phyloP scores from a whole-genome alignment of 768 basidiomycete species.

The Pleurotus ostreatus region DNA sequence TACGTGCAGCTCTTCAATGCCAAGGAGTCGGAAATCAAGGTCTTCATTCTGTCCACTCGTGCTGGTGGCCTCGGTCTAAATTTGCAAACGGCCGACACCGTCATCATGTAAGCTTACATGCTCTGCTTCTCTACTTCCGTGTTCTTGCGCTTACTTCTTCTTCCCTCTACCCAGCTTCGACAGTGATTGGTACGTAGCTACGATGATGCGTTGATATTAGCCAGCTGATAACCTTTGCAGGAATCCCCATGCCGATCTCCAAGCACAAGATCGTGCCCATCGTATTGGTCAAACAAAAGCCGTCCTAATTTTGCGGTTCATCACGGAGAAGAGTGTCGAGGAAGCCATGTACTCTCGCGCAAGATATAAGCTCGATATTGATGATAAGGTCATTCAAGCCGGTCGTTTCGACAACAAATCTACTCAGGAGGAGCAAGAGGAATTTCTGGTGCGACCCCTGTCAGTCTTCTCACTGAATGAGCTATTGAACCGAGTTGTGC shows the following conservation, averaged over 20 bases:
- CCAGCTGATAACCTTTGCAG: constrained; percentile 29
- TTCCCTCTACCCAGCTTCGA: constrained; percentile 52
- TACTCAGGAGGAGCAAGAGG: constrained; percentile 96
- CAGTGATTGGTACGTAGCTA: constrained; percentile 55
- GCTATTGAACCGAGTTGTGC: constrained; percentile 10
- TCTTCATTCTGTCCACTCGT: constrained; percentile 92
- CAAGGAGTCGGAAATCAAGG: constrained; percentile 79
- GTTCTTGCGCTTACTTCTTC: constrained; percentile 7
- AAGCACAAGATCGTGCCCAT: constrained; percentile 99
- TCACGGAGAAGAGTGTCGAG: constrained; percentile 97
- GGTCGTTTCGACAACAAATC: constrained; percentile 99
- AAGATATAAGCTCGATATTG: constrained; percentile 94
- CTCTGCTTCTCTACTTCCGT: not conserved
- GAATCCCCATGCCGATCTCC: constrained; percentile 99
- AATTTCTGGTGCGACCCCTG: constrained; percentile 69
- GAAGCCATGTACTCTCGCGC: constrained; percentile 97
- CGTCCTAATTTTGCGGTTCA: constrained; percentile 93
- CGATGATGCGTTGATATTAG: not conserved
- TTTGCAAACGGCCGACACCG: constrained; percentile 93
- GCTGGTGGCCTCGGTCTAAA: constrained; percentile 94
- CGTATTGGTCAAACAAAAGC: constrained; percentile 99
- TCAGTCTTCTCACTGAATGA: constrained; percentile 1
- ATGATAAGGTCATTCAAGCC: constrained; percentile 98
- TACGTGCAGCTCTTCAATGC: constrained; percentile 88
- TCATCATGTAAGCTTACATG: constrained; percentile 71